Percentiles rank a stretch among this genome's conserved stretches.
Conservation (phyloP, 257 asterid genomes). For the Hygrophila difformis region DNA sequence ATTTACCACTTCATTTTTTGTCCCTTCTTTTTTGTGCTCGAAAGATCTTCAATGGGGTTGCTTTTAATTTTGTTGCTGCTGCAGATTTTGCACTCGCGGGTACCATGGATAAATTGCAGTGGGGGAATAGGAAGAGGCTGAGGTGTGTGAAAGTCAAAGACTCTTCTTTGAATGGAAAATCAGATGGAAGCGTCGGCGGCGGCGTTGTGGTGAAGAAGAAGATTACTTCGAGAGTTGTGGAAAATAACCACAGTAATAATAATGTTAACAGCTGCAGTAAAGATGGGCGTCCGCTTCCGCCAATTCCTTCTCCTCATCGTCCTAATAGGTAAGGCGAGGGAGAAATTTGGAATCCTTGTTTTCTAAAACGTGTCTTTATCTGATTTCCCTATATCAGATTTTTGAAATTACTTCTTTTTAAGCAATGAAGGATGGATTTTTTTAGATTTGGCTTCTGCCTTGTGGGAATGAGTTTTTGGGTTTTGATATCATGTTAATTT, state of each 20-base stretch:
- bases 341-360: too few species aligned
- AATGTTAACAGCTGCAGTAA: constrained; percentile 17
- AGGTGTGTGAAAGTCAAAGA: constrained; percentile 61
- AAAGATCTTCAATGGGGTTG: too few species aligned
- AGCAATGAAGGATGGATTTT: constrained; percentile 10
- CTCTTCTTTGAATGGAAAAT: constrained; percentile 38
- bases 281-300: constrained; percentile 35
- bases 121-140: constrained; percentile 83
- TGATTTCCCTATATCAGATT: not conserved
- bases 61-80: constrained; percentile 1
- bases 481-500: too few species aligned
- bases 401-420: not conserved
- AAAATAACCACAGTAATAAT: constrained; percentile 18
- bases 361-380: too few species aligned
- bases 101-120: constrained; percentile 63
- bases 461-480: not conserved
- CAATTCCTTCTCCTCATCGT: constrained; percentile 62
- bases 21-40: too few species aligned
- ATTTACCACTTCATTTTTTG: not conserved
- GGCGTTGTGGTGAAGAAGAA: constrained; percentile 50
- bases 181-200: constrained; percentile 26
- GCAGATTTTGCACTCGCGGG: constrained; percentile 19
- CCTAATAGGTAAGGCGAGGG: constrained; percentile 65
- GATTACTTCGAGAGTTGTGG: constrained; percentile 61
- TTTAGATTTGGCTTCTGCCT: constrained; percentile 18